Evolutionary conservation across 1,139 yeast species (phyloP).

Genomic region (Suhomyces kunorum): DNA sequence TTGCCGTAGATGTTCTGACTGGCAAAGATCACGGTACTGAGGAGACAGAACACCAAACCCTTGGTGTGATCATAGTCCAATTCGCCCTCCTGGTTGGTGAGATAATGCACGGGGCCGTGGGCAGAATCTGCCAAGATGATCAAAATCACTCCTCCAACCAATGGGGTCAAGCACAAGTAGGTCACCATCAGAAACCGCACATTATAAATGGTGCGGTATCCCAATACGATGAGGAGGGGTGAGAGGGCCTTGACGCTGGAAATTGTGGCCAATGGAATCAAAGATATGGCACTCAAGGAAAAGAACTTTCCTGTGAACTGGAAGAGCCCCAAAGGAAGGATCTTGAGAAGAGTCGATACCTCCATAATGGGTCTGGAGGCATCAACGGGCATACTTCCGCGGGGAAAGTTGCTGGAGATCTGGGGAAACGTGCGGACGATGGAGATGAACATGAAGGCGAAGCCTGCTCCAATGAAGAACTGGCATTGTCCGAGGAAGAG

Average conservation of each 20-base stretch:
- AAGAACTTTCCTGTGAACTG: conserved; percentile 42
- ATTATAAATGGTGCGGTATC: conserved; percentile 36
- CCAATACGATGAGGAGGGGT: conserved; percentile 39
- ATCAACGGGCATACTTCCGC: conserved; percentile 34
- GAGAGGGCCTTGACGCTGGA: conserved; percentile 44
- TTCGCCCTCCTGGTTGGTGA: conserved; percentile 16
- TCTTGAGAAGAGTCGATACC: conserved; percentile 26
- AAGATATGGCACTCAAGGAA: conserved; percentile 41
- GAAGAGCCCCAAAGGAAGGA: conserved; percentile 42
- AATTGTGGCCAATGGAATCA: conserved; percentile 42
- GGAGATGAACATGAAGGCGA: conserved; percentile 28
- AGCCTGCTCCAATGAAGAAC: conserved; percentile 40
- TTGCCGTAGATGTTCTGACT: conserved; percentile 47
- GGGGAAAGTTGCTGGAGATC: conserved; percentile 27
- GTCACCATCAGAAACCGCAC: conserved; percentile 37
- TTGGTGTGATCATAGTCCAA: conserved; percentile 26
- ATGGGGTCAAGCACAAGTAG: conserved; percentile 38
- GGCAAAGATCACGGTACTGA: conserved; percentile 40
- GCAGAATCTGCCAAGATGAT: conserved; percentile 35
- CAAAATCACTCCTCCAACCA: conserved; percentile 40
- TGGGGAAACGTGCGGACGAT: conserved; percentile 25
- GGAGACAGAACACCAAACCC: conserved; percentile 34
- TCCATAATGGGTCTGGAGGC: conserved; percentile 24
- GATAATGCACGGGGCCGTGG: conserved; percentile 13
- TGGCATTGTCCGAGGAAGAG: conserved; percentile 53